phyloP scores from a whole-genome alignment of 2,329 filamentous ascomycete genomes.

The Phyllachora maydis region DNA sequence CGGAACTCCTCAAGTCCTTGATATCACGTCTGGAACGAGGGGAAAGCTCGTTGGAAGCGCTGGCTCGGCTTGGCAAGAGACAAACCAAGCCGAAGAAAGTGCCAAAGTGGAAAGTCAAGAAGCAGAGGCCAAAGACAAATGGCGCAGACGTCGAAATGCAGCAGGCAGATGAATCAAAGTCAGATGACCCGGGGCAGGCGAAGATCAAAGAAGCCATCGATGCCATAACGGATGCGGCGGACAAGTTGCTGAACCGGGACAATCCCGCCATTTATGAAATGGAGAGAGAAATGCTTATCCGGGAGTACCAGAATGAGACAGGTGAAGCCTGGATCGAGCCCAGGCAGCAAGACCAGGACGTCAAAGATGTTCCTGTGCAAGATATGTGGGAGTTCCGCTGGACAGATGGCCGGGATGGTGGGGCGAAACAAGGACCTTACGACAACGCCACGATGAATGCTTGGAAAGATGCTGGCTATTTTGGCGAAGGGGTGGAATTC shows the following conservation, averaged over 20 bases:
- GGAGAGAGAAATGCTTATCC: conserved; percentile 63
- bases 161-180: too few relatives aligned
- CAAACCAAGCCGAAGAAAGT: conserved; percentile 36
- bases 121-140: too few relatives aligned
- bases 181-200: too few relatives aligned
- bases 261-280: conserved; percentile 82
- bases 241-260: conserved; percentile 68
- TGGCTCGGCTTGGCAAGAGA: conserved; percentile 57
- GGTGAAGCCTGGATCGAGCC: conserved; percentile 61
- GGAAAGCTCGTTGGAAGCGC: conserved; percentile 74
- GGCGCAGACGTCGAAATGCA: too few relatives aligned
- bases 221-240: conserved; percentile 72
- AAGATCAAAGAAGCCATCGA: conserved; percentile 57
- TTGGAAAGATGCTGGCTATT: conserved; percentile 86
- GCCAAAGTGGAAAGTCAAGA: conserved; percentile 52
- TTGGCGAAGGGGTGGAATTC: conserved; percentile 75
- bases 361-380: too few relatives aligned
- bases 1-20: conserved; percentile 53
- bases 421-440: conserved; percentile 66
- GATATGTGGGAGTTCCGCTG: conserved; percentile 83
- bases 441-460: conserved; percentile 70
- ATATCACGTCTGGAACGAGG: conserved; percentile 56
- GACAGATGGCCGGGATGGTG: conserved; percentile 75
- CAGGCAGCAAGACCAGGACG: too few relatives aligned
- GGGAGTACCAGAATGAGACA: conserved; percentile 68